Evolutionary conservation across 2,329 filamentous ascomycete genomes (phyloP).

Genomic region (Aspergillus novoparasiticus): DNA sequence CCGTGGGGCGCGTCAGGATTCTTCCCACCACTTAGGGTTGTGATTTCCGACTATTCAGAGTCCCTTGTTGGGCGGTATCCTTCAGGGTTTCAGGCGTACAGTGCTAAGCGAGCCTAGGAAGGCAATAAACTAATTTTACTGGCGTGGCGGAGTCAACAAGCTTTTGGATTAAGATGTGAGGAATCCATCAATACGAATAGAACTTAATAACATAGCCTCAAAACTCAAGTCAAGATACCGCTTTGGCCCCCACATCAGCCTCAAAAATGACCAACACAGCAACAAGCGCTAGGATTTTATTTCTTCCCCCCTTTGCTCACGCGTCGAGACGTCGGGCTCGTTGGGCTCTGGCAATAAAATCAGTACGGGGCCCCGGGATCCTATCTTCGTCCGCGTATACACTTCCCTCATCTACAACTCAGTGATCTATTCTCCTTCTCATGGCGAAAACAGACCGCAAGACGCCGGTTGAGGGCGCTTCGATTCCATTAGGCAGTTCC

Average conservation of each 20-base stretch:
- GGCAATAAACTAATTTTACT: background rate
- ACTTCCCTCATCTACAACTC: background rate
- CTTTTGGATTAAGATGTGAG: too few relatives aligned
- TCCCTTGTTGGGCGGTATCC: background rate
- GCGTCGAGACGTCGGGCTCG: background rate
- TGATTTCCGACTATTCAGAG: background rate
- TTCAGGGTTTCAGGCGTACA: background rate
- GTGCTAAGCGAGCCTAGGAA: background rate
- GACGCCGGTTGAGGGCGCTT: background rate
- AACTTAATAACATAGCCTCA: background rate
- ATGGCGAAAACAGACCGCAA: background rate
- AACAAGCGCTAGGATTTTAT: background rate
- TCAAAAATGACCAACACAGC: background rate
- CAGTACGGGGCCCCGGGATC: background rate
- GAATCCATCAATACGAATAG: background rate
- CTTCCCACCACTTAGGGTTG: too few relatives aligned
- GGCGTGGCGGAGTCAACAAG: background rate
- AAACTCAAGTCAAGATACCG: background rate
- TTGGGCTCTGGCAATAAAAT: background rate
- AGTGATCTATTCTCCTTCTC: background rate
- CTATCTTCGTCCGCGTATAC: background rate
- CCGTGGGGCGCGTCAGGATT: background rate
- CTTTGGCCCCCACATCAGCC: background rate
- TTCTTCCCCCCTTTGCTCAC: background rate
- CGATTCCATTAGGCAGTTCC: background rate